These are phyloP conservation scores for Sistotremastrum niveocremeum DNA, from an alignment of 768 basidiomycete genomes.

Conservation along the genomic window DNA sequence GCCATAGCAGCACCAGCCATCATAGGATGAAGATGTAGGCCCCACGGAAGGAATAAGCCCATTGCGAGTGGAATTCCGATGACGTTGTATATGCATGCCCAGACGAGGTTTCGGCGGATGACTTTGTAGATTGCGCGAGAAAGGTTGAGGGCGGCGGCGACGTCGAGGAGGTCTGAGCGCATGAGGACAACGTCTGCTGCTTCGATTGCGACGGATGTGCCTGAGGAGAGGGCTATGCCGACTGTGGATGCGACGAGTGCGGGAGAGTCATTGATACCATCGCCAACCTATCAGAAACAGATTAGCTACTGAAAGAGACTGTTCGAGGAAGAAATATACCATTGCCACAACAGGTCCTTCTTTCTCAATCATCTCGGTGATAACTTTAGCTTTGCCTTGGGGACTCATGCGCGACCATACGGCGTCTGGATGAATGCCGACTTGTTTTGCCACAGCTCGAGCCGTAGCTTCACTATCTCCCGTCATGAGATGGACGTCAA, in stretches of 20 bases:
- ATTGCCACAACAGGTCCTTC: slow-evolving; percentile 72
- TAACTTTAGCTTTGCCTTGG: slow-evolving; percentile 82
- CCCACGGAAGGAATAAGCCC: slow-evolving; percentile 89
- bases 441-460: slow-evolving; percentile 74
- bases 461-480: slow-evolving; percentile 85
- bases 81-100: slow-evolving; percentile 93
- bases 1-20: slow-evolving; percentile 99
- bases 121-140: slow-evolving; percentile 79
- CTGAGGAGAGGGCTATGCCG: slow-evolving; percentile 91
- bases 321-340: slow-evolving; percentile 34
- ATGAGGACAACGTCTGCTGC: slow-evolving; percentile 97
- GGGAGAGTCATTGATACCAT: slow-evolving; percentile 98
- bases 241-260: slow-evolving; percentile 93
- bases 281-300: slow-evolving; percentile 60
- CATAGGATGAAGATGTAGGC: slow-evolving; percentile 93
- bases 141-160: slow-evolving; percentile 90
- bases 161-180: slow-evolving; percentile 92
- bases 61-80: slow-evolving; percentile 94
- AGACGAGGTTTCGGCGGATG: slow-evolving; percentile 85
- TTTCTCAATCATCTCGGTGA: slow-evolving; percentile 67
- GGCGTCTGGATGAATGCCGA: slow-evolving; percentile 70
- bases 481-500: slow-evolving; percentile 88
- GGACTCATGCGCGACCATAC: slow-evolving; percentile 94
- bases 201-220: slow-evolving; percentile 95
- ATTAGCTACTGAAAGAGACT: neutral